These are phyloP conservation scores for Pyricularia sp. DNA, from an alignment of 2,329 filamentous ascomycete species.

Conservation along the genomic window DNA sequence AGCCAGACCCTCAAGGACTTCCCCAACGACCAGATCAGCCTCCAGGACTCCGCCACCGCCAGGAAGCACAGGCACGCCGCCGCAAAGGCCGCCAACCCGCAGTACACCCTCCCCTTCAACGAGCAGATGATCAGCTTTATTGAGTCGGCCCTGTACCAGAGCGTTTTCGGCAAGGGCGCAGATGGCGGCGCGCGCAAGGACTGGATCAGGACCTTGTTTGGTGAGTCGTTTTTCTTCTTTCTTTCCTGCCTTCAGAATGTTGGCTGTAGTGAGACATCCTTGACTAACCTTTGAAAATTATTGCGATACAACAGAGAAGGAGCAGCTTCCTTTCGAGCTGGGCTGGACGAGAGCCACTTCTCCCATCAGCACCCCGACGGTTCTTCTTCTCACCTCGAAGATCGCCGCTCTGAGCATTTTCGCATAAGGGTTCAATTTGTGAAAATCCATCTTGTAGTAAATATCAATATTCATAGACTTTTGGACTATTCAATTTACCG, in stretches of 20 bases:
- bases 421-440: neutral
- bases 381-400: neutral
- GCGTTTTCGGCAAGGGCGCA: slow-evolving; percentile 8
- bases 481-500: neutral
- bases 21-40: slow-evolving; percentile 19
- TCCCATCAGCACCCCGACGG: neutral
- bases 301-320: slow-evolving; percentile 3
- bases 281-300: neutral
- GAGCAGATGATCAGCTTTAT: slow-evolving; percentile 6
- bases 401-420: neutral
- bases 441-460: neutral
- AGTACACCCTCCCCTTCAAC: neutral
- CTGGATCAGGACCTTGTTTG: slow-evolving; percentile 8
- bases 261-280: neutral
- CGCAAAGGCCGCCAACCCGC: slow-evolving; percentile 7
- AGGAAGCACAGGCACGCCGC: neutral
- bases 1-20: neutral
- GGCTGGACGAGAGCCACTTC: slow-evolving; percentile 7
- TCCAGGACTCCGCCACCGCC: neutral
- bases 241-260: neutral
- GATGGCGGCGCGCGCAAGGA: slow-evolving; percentile 6
- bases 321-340: slow-evolving; percentile 8
- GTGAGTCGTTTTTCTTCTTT: slow-evolving; percentile 4
- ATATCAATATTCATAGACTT: neutral
- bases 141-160: slow-evolving; percentile 9